These are phyloP conservation scores for Diaporthe destruens DNA, from an alignment of 2,329 filamentous ascomycete species.

Conservation along the genomic window DNA sequence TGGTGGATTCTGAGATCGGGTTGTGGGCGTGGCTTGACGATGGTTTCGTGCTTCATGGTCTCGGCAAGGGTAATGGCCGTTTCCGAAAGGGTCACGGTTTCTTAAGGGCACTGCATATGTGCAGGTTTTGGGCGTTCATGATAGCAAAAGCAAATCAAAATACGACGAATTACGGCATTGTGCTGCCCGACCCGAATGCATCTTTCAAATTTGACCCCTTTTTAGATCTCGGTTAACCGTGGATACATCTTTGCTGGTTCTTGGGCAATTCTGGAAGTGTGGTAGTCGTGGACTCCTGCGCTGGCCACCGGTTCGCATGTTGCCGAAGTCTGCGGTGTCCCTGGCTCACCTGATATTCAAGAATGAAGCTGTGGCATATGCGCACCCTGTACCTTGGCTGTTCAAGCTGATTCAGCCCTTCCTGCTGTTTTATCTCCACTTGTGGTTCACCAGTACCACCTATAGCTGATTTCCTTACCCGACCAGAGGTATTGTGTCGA, in stretches of 20 bases:
- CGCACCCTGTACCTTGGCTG: not conserved
- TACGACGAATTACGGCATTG: conserved; percentile 43
- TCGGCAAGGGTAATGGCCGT: conserved; percentile 37
- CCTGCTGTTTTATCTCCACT: not conserved
- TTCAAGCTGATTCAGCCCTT: too few relatives aligned
- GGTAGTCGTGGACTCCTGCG: not conserved
- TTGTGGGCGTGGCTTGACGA: conserved; percentile 37
- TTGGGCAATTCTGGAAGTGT: not conserved
- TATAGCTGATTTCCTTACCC: not conserved
- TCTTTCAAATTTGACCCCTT: not conserved
- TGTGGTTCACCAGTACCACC: not conserved
- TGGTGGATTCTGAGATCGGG: conserved; percentile 5
- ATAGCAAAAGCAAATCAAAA: conserved; percentile 42
- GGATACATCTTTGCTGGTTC: not conserved
- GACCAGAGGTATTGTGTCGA: not conserved
- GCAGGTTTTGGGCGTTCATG: conserved; percentile 43
- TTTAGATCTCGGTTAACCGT: not conserved
- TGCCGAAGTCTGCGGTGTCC: not conserved
- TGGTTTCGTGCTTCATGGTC: conserved; percentile 38
- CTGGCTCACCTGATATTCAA: not conserved
- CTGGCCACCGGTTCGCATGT: not conserved
- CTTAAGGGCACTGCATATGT: conserved; percentile 41
- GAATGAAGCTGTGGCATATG: not conserved
- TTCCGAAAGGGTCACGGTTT: conserved; percentile 40
- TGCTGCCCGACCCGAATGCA: conserved; percentile 40